Conservation (phyloP, 371 early-diverging fungal species). For the Fennellomyces sp. region DNA sequence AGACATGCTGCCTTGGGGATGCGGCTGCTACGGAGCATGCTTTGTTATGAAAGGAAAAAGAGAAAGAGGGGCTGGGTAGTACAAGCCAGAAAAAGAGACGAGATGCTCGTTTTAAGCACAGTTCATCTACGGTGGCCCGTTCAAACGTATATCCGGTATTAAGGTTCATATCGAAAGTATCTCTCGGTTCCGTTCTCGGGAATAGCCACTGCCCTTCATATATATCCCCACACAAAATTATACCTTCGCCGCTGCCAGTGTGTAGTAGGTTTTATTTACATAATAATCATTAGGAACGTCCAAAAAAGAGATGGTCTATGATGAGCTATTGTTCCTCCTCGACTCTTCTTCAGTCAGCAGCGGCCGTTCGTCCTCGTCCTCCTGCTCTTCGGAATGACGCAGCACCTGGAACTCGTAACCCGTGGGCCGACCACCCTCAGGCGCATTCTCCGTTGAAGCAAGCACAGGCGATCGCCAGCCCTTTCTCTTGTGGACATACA, state of each 20-base stretch:
- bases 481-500: conserved; percentile 26
- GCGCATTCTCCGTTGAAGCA: neutral
- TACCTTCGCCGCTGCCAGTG: too few species aligned
- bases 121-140: neutral
- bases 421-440: neutral
- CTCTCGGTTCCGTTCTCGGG: neutral
- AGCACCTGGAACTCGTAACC: conserved; percentile 23
- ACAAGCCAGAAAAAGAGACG: neutral
- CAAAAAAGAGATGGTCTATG: neutral
- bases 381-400: conserved; percentile 21
- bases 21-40: too few species aligned
- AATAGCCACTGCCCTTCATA: neutral
- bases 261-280: conserved; percentile 5
- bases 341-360: conserved; percentile 7
- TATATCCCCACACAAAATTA: conserved; percentile 5
- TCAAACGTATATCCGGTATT: neutral
- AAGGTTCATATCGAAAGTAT: neutral
- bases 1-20: neutral
- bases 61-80: neutral
- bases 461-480: conserved; percentile 14
- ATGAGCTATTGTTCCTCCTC: conserved; percentile 1
- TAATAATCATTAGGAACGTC: neutral
- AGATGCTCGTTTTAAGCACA: neutral
- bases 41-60: neutral
- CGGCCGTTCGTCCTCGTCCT: conserved; percentile 18